Evolutionary conservation across 2,329 filamentous ascomycete genomes (phyloP).

Genomic region (Cryphonectria nitschkei): DNA sequence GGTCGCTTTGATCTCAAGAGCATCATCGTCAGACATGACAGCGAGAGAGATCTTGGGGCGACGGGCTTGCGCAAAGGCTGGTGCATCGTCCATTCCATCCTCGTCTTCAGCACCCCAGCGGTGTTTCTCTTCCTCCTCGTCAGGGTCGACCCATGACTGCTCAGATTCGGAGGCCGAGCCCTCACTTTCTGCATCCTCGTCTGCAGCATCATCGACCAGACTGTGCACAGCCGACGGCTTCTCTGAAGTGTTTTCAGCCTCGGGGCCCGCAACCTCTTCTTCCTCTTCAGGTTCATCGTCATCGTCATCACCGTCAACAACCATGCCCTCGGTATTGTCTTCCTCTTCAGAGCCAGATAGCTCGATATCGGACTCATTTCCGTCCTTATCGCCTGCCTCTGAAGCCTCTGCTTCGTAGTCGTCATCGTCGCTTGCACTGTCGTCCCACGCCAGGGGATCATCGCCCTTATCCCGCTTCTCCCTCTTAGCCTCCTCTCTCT

Average conservation of each 20-base stretch:
- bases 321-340: conserved; percentile 31
- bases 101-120: conserved; percentile 41
- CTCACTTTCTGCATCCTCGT: conserved; percentile 41
- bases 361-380: conserved; percentile 44
- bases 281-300: conserved; percentile 42
- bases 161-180: conserved; percentile 42
- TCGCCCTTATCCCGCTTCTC: conserved; percentile 52
- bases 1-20: conserved; percentile 57
- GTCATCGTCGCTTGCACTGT: conserved; percentile 58
- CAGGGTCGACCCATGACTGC: conserved; percentile 43
- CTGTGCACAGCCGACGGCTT: conserved; percentile 33
- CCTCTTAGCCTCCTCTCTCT: conserved; percentile 74
- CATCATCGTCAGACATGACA: conserved; percentile 69
- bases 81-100: conserved; percentile 33
- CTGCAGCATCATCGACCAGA: conserved; percentile 44
- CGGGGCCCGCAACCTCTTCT: conserved; percentile 40
- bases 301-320: conserved; percentile 35
- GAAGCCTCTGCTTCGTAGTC: conserved; percentile 48
- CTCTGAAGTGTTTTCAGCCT: conserved; percentile 42
- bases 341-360: conserved; percentile 49
- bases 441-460: conserved; percentile 60
- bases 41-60: conserved; percentile 54
- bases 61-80: conserved; percentile 36
- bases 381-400: conserved; percentile 42
- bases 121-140: conserved; percentile 38